These are phyloP conservation scores for Emydomyces testavorans DNA, from an alignment of 2,329 filamentous ascomycete genomes.

Conservation along the genomic window DNA sequence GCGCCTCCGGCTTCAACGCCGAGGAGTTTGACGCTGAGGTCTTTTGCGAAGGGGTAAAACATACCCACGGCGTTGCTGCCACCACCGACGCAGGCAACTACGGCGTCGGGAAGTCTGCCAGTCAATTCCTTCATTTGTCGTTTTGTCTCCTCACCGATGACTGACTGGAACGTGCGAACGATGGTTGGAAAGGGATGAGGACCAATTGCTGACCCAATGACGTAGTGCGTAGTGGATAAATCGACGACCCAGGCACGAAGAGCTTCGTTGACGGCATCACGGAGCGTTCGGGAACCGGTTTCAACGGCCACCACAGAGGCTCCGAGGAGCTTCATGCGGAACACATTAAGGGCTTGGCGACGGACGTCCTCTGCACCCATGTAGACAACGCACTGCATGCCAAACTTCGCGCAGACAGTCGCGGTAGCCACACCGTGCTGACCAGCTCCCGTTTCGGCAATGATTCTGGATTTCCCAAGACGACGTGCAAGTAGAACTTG, in stretches of 20 bases:
- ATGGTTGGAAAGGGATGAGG: slow-evolving; percentile 97
- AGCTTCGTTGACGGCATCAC: slow-evolving; percentile 89
- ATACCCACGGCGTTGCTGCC: slow-evolving; percentile 93
- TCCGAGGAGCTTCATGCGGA: slow-evolving; percentile 93
- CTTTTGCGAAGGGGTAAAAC: slow-evolving; percentile 92
- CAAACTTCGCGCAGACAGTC: slow-evolving; percentile 94
- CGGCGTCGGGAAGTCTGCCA: slow-evolving; percentile 85
- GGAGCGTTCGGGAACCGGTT: slow-evolving; percentile 70
- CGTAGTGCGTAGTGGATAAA: slow-evolving; percentile 91
- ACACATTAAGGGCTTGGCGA: slow-evolving; percentile 91
- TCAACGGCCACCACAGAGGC: slow-evolving; percentile 89
- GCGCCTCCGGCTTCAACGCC: slow-evolving; percentile 95
- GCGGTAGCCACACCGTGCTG: slow-evolving; percentile 97
- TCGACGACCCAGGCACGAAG: slow-evolving; percentile 87
- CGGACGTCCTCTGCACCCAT: slow-evolving; percentile 98
- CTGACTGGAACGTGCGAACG: slow-evolving; percentile 91
- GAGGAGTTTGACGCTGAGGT: slow-evolving; percentile 72
- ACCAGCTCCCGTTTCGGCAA: slow-evolving; percentile 92
- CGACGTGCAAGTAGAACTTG: slow-evolving; percentile 78
- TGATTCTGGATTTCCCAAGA: slow-evolving; percentile 91
- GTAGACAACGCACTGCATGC: slow-evolving; percentile 94
- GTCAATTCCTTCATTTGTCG: slow-evolving; percentile 73
- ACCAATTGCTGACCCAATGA: slow-evolving; percentile 93
- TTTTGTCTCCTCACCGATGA: slow-evolving; percentile 93
- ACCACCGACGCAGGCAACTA: slow-evolving; percentile 92